These are phyloP conservation scores for Suhomyces faveliae DNA, from an alignment of 805 yeast genomes.

Conservation along the genomic window DNA sequence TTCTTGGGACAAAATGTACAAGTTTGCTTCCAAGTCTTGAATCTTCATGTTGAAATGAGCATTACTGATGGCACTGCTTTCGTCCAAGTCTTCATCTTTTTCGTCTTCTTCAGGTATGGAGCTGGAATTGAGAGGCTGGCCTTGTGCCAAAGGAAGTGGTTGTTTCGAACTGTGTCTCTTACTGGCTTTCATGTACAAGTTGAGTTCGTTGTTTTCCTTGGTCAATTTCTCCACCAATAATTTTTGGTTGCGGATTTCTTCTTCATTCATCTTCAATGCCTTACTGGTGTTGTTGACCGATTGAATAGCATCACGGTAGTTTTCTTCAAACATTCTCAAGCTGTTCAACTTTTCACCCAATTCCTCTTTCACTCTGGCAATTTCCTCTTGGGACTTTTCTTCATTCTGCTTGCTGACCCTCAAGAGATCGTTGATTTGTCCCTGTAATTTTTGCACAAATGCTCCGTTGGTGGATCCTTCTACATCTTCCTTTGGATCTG, in stretches of 20 bases:
- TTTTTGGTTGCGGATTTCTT: constrained; percentile 63
- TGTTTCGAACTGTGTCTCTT: constrained; percentile 32
- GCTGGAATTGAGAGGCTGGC: constrained; percentile 12
- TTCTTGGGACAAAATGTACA: constrained; percentile 78
- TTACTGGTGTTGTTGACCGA: constrained; percentile 71
- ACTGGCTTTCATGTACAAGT: constrained; percentile 47
- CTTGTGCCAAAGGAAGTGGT: constrained; percentile 23
- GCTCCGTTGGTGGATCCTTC: constrained; percentile 15
- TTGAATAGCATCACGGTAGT: constrained; percentile 68
- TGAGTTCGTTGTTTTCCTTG: constrained; percentile 69
- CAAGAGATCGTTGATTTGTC: constrained; percentile 57
- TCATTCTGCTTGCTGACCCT: constrained; percentile 41
- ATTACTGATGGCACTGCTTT: constrained; percentile 23
- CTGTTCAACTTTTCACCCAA: constrained; percentile 27
- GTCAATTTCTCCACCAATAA: constrained; percentile 53
- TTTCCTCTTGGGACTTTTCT: constrained; percentile 24
- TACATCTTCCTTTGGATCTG: constrained; percentile 9
- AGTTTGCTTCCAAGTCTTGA: constrained; percentile 80
- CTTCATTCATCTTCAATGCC: constrained; percentile 72
- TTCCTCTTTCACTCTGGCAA: constrained; percentile 35
- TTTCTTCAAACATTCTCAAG: constrained; percentile 50
- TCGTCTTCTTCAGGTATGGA: constrained; percentile 15
- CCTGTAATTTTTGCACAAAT: constrained; percentile 45
- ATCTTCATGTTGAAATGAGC: constrained; percentile 73
- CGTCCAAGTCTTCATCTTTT: constrained; percentile 24